Conservation (phyloP, 306 rosid genomes). For the Lablab purpureus region DNA sequence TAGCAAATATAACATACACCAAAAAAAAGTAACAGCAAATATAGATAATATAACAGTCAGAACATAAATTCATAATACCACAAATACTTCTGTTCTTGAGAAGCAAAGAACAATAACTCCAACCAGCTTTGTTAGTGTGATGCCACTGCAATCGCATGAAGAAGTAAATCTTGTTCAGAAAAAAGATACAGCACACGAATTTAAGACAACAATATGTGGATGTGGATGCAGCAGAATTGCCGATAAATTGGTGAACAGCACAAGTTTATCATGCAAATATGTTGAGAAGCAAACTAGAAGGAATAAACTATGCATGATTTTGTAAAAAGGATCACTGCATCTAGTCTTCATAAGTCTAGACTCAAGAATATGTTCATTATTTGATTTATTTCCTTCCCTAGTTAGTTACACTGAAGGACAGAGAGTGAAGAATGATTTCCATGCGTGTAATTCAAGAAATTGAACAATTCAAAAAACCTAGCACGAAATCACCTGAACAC, state of each 20-base stretch:
- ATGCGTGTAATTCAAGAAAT: constrained; percentile 34
- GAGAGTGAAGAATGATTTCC: constrained; percentile 27
- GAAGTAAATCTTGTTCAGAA: constrained; percentile 26
- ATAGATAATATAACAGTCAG: not conserved
- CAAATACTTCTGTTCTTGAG: constrained; percentile 97
- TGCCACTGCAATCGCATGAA: constrained; percentile 72
- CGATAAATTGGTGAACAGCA: constrained; percentile 29
- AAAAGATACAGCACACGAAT: constrained; percentile 13
- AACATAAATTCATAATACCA: constrained; percentile 63
- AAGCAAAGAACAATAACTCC: constrained; percentile 96
- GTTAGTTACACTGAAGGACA: constrained; percentile 15
- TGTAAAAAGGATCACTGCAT: constrained; percentile 3
- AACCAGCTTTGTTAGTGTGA: constrained; percentile 92
- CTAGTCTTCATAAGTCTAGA: not conserved
- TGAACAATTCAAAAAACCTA: constrained; percentile 4
- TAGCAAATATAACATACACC: not conserved
- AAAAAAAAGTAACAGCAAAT: too few relatives aligned
- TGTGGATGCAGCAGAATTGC: constrained; percentile 28
- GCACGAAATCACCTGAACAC: constrained; percentile 73
- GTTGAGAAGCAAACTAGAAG: constrained; percentile 36
- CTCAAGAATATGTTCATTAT: not conserved
- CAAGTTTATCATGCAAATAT: not conserved
- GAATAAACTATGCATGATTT: constrained; percentile 8
- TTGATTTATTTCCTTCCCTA: constrained; percentile 12
- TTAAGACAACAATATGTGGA: constrained; percentile 20